Conservation (phyloP, 2,329 filamentous ascomycete genomes). For the Diaporthe sp. region DNA sequence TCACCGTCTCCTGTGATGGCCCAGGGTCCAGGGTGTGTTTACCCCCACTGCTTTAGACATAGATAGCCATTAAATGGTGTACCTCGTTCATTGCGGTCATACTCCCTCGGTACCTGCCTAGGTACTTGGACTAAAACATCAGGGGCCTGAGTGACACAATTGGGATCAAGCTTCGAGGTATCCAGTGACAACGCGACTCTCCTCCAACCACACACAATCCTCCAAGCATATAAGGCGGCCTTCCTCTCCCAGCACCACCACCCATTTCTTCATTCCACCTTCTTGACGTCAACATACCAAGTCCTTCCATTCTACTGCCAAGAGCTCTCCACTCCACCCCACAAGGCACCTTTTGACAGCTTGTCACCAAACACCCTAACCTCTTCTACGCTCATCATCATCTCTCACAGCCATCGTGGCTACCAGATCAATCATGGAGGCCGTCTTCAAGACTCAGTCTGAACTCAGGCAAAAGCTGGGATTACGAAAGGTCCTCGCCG, state of each 20-base stretch:
- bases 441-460: conserved; percentile 51
- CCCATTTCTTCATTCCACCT: background rate
- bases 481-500: conserved; percentile 62
- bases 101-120: conserved; percentile 3
- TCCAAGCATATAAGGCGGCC: conserved; percentile 35
- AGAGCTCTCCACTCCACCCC: background rate
- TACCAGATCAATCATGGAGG: conserved; percentile 50
- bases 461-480: conserved; percentile 52
- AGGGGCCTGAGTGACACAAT: conserved; percentile 16
- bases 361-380: background rate
- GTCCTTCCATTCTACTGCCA: conserved; percentile 13
- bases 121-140: conserved; percentile 10
- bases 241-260: background rate
- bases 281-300: background rate
- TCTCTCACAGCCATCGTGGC: conserved; percentile 19
- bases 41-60: background rate
- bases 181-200: conserved; percentile 18
- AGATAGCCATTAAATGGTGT: background rate
- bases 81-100: background rate
- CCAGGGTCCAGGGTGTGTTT: background rate
- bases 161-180: conserved; percentile 23
- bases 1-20: background rate
- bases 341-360: background rate
- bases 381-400: background rate
- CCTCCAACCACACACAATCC: background rate